These are phyloP conservation scores for Vigna nakashimae DNA, from an alignment of 306 rosid species.

Conservation along the genomic window DNA sequence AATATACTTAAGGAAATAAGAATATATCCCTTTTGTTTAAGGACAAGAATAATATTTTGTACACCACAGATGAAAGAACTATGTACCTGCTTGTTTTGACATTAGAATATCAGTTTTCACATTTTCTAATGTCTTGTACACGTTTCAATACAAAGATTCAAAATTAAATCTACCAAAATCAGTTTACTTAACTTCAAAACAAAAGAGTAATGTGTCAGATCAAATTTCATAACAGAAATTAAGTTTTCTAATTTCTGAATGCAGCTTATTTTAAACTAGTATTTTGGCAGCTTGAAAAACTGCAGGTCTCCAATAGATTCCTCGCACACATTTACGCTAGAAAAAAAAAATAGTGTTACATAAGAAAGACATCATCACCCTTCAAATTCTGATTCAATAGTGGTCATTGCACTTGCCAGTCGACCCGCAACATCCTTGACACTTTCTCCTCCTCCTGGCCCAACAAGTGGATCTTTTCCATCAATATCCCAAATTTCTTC, in stretches of 20 bases:
- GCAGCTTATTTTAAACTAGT: conserved; percentile 17
- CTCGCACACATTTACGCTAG: conserved; percentile 1
- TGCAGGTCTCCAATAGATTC: conserved; percentile 2
- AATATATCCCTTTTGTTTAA: background rate
- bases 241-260: background rate
- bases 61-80: background rate
- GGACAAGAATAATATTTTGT: conserved; percentile 15
- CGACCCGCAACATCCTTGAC: conserved; percentile 85
- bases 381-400: conserved; percentile 69
- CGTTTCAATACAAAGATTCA: background rate
- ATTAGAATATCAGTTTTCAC: background rate
- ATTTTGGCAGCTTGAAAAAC: conserved; percentile 13
- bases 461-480: conserved; percentile 70
- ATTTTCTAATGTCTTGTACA: background rate
- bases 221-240: background rate
- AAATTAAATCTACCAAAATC: background rate
- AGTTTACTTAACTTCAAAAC: background rate
- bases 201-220: background rate
- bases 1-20: conserved; percentile 17
- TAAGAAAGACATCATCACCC: conserved; percentile 60
- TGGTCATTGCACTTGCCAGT: conserved; percentile 62
- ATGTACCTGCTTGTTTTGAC: background rate
- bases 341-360: background rate
- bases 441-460: conserved; percentile 93
- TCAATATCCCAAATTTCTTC: conserved; percentile 77